phyloP scores from a whole-genome alignment of 2,329 filamentous ascomycete genomes.

The Metarhizium brunneum region DNA sequence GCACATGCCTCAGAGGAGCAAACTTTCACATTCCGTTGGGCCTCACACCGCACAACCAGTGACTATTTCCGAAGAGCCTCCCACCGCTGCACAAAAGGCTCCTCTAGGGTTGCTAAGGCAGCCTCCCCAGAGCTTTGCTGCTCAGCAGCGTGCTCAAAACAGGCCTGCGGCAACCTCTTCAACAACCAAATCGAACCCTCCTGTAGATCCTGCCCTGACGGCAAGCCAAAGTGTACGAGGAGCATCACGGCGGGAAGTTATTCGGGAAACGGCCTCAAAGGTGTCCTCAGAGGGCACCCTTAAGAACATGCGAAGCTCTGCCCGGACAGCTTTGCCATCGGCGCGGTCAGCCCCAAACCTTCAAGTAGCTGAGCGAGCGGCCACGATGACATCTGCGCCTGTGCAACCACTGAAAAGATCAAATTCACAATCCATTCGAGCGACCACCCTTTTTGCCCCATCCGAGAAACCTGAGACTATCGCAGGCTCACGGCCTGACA shows the following conservation, averaged over 20 bases:
- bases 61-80: conserved; percentile 23
- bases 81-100: conserved; percentile 21
- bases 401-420: conserved; percentile 16
- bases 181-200: conserved; percentile 16
- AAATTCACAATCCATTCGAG: conserved; percentile 22
- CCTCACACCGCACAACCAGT: conserved; percentile 5
- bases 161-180: conserved; percentile 26
- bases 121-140: conserved; percentile 56
- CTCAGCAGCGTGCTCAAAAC: conserved; percentile 52
- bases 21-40: conserved; percentile 3
- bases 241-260: conserved; percentile 18
- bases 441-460: conserved; percentile 46
- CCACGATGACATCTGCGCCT: conserved; percentile 16
- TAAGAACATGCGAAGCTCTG: conserved; percentile 19
- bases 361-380: conserved; percentile 20
- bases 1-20: conserved; percentile 21
- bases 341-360: conserved; percentile 17
- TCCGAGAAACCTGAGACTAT: conserved; percentile 41
- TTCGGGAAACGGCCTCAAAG: conserved; percentile 13
- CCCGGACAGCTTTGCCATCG: conserved; percentile 17
- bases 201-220: conserved; percentile 13
- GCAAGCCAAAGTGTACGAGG: conserved; percentile 21
- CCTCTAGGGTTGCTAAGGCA: conserved; percentile 38
- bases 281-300: conserved; percentile 13
- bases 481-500: conserved; percentile 46